phyloP scores from a whole-genome alignment of 2,329 filamentous ascomycete species.

The Corynespora cassiicola region DNA sequence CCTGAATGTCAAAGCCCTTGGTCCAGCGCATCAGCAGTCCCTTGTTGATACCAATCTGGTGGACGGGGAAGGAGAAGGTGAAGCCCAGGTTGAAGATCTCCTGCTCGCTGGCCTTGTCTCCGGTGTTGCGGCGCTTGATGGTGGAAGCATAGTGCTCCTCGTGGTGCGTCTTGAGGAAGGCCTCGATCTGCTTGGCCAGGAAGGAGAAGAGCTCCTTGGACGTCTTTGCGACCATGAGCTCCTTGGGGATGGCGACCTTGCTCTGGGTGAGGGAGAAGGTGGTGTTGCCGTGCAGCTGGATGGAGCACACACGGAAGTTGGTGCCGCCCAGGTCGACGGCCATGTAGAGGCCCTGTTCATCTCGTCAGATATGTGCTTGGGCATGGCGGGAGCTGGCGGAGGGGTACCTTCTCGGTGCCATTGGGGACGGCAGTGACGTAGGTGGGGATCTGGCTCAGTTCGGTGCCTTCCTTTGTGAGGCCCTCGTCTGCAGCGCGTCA shows the following conservation, averaged over 20 bases:
- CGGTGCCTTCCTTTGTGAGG: constrained; percentile 76
- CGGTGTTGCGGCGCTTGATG: constrained; percentile 67
- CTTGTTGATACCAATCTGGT: constrained; percentile 94
- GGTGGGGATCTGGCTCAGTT: constrained; percentile 93
- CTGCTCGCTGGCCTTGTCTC: constrained; percentile 68
- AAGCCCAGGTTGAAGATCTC: constrained; percentile 94
- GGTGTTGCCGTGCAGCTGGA: constrained; percentile 90
- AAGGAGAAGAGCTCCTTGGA: constrained; percentile 89
- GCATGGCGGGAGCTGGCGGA: constrained; percentile 62
- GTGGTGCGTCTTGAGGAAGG: constrained; percentile 87
- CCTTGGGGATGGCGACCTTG: constrained; percentile 88
- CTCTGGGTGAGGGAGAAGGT: constrained; percentile 93
- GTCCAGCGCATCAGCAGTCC: constrained; percentile 96
- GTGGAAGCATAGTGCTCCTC: constrained; percentile 82
- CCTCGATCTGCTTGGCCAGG: constrained; percentile 88
- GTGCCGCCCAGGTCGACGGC: constrained; percentile 98
- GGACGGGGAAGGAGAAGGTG: constrained; percentile 96
- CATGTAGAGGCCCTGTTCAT: constrained; percentile 84
- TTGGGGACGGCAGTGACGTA: constrained; percentile 96
- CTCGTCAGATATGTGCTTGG: constrained; percentile 94
- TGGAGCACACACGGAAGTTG: constrained; percentile 97
- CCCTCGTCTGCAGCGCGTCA: constrained; percentile 71
- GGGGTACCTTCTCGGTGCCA: constrained; percentile 88
- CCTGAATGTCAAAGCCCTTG: constrained; percentile 97
- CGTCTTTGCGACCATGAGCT: constrained; percentile 88